Evolutionary conservation across 2,329 filamentous ascomycete species (phyloP).

Genomic region (Mollisia scopiformis): DNA sequence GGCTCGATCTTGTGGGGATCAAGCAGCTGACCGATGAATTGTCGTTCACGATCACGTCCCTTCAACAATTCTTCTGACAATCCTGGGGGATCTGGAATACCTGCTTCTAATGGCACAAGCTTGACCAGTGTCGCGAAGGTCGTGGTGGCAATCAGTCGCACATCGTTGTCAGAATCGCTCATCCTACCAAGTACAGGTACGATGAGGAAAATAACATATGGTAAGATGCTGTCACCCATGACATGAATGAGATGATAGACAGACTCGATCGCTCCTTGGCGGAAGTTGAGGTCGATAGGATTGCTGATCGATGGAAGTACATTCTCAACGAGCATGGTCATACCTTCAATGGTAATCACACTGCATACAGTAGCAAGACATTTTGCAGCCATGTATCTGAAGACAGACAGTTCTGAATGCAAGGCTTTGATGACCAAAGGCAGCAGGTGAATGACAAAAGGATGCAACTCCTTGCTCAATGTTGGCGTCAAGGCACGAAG

Average conservation of each 20-base stretch:
- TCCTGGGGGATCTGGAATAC: slow-evolving; percentile 94
- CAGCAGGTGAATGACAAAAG: slow-evolving; percentile 81
- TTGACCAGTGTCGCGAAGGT: slow-evolving; percentile 98
- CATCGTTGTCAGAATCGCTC: slow-evolving; percentile 97
- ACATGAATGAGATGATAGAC: slow-evolving; percentile 97
- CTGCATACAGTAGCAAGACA: slow-evolving; percentile 97
- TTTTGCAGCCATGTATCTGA: slow-evolving; percentile 95
- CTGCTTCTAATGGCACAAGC: slow-evolving; percentile 92
- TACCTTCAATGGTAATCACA: slow-evolving; percentile 90
- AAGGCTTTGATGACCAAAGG: slow-evolving; percentile 86
- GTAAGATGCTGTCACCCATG: slow-evolving; percentile 94
- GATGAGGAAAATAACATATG: slow-evolving; percentile 98
- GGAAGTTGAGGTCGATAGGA: slow-evolving; percentile 81
- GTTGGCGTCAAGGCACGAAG: slow-evolving; percentile 93
- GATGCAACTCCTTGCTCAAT: slow-evolving; percentile 72
- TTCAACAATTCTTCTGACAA: slow-evolving; percentile 86
- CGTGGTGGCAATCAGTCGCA: slow-evolving; percentile 91
- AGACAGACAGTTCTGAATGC: slow-evolving; percentile 85
- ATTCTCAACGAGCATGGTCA: slow-evolving; percentile 93
- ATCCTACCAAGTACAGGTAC: slow-evolving; percentile 95
- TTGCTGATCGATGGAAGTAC: slow-evolving; percentile 93
- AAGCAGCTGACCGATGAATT: slow-evolving; percentile 94
- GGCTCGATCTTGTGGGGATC: slow-evolving; percentile 96
- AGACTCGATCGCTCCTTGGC: slow-evolving; percentile 92
- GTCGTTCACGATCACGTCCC: slow-evolving; percentile 90